Evolutionary conservation across 2,329 filamentous ascomycete genomes (phyloP).

Genomic region (Stromatinia cepivora): DNA sequence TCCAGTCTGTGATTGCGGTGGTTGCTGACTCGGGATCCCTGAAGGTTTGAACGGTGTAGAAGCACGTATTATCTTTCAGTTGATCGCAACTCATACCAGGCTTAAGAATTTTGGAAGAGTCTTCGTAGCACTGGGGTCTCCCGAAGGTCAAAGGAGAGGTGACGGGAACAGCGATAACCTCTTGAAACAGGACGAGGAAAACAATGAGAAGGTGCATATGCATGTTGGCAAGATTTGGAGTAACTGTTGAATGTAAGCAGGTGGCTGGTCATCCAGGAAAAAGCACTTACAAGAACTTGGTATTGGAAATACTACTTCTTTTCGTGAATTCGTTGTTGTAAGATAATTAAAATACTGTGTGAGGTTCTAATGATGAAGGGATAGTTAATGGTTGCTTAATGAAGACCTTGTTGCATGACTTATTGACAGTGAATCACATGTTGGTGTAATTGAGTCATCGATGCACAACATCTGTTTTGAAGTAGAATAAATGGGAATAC

Average conservation of each 20-base stretch:
- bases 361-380: not conserved
- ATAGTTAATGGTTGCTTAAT: too few relatives aligned
- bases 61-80: not conserved
- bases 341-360: not conserved
- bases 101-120: not conserved
- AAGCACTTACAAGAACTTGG: too few relatives aligned
- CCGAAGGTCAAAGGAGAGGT: not conserved
- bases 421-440: too few relatives aligned
- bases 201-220: not conserved
- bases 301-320: too few relatives aligned
- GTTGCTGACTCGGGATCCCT: not conserved
- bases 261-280: not conserved
- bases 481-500: too few relatives aligned
- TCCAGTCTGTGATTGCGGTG: constrained; percentile 1
- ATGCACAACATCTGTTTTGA: too few relatives aligned
- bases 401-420: too few relatives aligned
- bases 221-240: not conserved
- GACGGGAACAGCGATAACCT: not conserved
- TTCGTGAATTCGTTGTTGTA: not conserved
- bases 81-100: not conserved
- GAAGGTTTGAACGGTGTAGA: not conserved
- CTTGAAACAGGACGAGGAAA: not conserved
- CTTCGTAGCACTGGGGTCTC: not conserved
- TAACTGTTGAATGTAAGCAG: not conserved
- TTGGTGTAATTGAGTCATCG: too few relatives aligned